Evolutionary conservation across 208 protist genomes (phyloP).

Genomic region (Blastocrithidia nonstop): DNA sequence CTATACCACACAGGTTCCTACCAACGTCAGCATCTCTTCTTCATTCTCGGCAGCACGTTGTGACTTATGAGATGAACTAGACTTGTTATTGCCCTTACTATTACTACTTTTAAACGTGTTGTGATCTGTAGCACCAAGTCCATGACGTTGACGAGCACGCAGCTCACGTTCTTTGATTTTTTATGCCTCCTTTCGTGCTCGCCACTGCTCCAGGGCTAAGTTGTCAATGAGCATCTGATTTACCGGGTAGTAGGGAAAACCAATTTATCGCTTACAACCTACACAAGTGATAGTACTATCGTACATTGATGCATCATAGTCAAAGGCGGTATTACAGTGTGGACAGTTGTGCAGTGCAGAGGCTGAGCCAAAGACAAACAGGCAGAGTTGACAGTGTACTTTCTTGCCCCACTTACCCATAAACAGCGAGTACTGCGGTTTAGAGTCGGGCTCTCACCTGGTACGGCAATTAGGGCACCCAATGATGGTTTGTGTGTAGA

Average conservation of each 20-base stretch:
- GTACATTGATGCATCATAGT: conserved; percentile 73
- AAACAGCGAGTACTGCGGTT: conserved; percentile 75
- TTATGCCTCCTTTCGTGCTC: conserved; percentile 18
- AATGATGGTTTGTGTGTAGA: conserved; percentile 34
- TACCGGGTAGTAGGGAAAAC: conserved; percentile 76
- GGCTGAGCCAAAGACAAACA: conserved; percentile 61
- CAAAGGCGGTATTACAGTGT: conserved; percentile 50
- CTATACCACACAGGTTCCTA: conserved; percentile 51
- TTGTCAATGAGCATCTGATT: conserved; percentile 56
- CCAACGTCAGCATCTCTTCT: conserved; percentile 19
- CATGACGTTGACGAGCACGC: conserved; percentile 12
- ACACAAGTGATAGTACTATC: conserved; percentile 28
- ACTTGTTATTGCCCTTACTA: not conserved
- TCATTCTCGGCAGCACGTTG: conserved; percentile 8
- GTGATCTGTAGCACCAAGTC: not conserved
- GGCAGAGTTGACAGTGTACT: conserved; percentile 76
- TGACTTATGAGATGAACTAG: not conserved
- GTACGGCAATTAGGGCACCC: conserved; percentile 62
- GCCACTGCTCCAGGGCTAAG: conserved; percentile 40
- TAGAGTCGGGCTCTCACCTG: conserved; percentile 49
- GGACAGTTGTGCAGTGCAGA: conserved; percentile 68
- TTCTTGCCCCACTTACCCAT: conserved; percentile 69
- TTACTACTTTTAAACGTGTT: conserved; percentile 1
- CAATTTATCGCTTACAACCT: conserved; percentile 41
- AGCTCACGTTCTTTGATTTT: conserved; percentile 23